phyloP scores from a whole-genome alignment of 2,329 filamentous ascomycete species.

The Aspergillus vadensis region DNA sequence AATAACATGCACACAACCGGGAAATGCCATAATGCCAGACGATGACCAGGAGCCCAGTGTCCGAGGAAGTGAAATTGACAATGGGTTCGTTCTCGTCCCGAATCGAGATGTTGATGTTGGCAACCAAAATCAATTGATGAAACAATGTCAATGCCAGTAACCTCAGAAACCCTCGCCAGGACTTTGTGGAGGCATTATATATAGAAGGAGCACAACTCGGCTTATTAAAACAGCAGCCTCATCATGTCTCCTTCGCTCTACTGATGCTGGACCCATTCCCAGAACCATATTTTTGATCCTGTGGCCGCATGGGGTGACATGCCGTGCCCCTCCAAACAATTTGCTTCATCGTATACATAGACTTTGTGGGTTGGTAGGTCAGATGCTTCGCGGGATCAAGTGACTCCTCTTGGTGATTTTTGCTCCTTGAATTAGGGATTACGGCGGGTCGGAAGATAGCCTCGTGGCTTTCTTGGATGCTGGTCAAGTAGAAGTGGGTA shows the following conservation, averaged over 20 bases:
- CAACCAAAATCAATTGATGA: conserved; percentile 54
- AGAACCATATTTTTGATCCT: conserved; percentile 30
- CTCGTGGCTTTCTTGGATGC: conserved; percentile 20
- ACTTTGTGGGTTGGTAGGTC: conserved; percentile 50
- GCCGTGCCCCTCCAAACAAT: conserved; percentile 51
- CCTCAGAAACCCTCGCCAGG: conserved; percentile 56
- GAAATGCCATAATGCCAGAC: conserved; percentile 67
- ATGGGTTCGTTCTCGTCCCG: neutral
- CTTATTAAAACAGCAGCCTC: conserved; percentile 30
- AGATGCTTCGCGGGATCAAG: conserved; percentile 60
- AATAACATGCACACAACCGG: conserved; percentile 71
- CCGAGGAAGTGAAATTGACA: neutral
- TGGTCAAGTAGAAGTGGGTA: conserved; percentile 14
- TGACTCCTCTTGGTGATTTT: conserved; percentile 7
- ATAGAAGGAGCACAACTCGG: conserved; percentile 58
- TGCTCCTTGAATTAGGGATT: conserved; percentile 17
- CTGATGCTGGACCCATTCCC: too few relatives aligned
- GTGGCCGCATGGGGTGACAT: conserved; percentile 64
- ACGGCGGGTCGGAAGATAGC: conserved; percentile 17
- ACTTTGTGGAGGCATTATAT: conserved; percentile 59
- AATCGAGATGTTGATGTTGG: neutral
- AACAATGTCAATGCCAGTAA: conserved; percentile 61
- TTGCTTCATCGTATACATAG: conserved; percentile 64
- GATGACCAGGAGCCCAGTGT: conserved; percentile 56
- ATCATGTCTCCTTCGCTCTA: too few relatives aligned